phyloP scores from a whole-genome alignment of 768 basidiomycete genomes.

The Naganishia randhawae region DNA sequence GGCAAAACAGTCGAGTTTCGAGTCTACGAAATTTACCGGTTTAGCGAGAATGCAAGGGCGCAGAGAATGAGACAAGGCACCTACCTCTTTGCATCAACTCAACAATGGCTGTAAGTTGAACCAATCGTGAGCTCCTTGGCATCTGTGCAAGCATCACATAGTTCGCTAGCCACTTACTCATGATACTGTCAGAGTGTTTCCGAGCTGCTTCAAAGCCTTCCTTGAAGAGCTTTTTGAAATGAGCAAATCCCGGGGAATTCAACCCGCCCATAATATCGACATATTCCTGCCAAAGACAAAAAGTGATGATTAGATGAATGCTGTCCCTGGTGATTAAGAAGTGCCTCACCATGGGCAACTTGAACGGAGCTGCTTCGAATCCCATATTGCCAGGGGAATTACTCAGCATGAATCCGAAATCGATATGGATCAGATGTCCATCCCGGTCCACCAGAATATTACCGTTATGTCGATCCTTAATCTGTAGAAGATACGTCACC shows the following conservation, averaged over 20 bases:
- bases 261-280: slow-evolving; percentile 90
- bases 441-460: slow-evolving; percentile 95
- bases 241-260: slow-evolving; percentile 66
- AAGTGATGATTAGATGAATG: not conserved
- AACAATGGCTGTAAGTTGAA: slow-evolving; percentile 61
- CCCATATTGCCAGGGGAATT: slow-evolving; percentile 90
- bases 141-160: not conserved
- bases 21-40: slow-evolving; percentile 58
- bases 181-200: slow-evolving; percentile 93
- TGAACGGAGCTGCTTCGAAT: slow-evolving; percentile 99
- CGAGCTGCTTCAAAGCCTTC: slow-evolving; percentile 89
- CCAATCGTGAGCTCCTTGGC: slow-evolving; percentile 25
- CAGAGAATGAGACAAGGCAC: slow-evolving; percentile 20
- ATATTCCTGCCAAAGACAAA: slow-evolving; percentile 61
- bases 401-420: slow-evolving; percentile 96
- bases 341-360: slow-evolving; percentile 63
- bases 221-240: slow-evolving; percentile 82
- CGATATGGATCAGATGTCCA: slow-evolving; percentile 89
- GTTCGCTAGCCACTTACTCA: slow-evolving; percentile 61
- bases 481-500: slow-evolving; percentile 91
- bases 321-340: not conserved
- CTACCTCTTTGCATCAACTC: slow-evolving; percentile 96
- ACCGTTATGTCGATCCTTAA: slow-evolving; percentile 98
- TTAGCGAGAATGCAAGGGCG: slow-evolving; percentile 8
- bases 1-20: slow-evolving; percentile 81